phyloP scores from a whole-genome alignment of 1,284 basidiomycete species.

The Waitea zeae region DNA sequence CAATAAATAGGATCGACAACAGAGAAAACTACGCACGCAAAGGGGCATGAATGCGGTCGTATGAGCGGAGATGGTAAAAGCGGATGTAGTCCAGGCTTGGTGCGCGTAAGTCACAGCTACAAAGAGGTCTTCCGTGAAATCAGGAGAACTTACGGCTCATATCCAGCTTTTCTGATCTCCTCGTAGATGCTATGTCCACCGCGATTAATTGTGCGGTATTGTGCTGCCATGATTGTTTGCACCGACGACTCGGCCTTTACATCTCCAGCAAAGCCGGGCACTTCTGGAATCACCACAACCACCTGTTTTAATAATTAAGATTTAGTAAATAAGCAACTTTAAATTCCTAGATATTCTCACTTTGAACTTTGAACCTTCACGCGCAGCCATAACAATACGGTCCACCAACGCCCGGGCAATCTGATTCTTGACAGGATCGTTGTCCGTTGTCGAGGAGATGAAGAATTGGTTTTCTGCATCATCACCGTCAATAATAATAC shows the following conservation, averaged over 20 bases:
- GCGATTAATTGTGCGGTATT: slow-evolving; percentile 76
- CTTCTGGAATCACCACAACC: slow-evolving; percentile 68
- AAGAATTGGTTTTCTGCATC: no score
- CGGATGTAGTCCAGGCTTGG: slow-evolving; percentile 59
- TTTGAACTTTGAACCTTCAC: slow-evolving; percentile 63
- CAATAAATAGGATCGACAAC: slow-evolving; percentile 3
- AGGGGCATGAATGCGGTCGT: slow-evolving; percentile 84
- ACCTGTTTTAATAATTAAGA: slow-evolving; percentile 26
- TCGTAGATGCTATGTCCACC: slow-evolving; percentile 81
- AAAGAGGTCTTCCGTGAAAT: neutral
- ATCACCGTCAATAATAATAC: no score
- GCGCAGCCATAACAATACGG: slow-evolving; percentile 67
- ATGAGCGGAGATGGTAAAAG: slow-evolving; percentile 81
- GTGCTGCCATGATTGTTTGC: slow-evolving; percentile 72
- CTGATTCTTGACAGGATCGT: slow-evolving; percentile 60
- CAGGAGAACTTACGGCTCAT: slow-evolving; percentile 47
- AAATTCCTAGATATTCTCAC: slow-evolving; percentile 19
- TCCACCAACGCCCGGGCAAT: slow-evolving; percentile 74
- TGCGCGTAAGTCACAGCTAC: slow-evolving; percentile 2
- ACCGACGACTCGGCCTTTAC: slow-evolving; percentile 54
- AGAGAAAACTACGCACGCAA: slow-evolving; percentile 28
- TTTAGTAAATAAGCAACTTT: neutral
- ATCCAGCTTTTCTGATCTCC: slow-evolving; percentile 60
- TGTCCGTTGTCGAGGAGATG: slow-evolving; percentile 56
- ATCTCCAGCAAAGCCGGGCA: slow-evolving; percentile 72